A percentile compares a stretch with the other conserved stretches of the same genome.
phyloP scores from a whole-genome alignment of 2,329 filamentous ascomycete genomes.

The Fragosphaeria purpurea region DNA sequence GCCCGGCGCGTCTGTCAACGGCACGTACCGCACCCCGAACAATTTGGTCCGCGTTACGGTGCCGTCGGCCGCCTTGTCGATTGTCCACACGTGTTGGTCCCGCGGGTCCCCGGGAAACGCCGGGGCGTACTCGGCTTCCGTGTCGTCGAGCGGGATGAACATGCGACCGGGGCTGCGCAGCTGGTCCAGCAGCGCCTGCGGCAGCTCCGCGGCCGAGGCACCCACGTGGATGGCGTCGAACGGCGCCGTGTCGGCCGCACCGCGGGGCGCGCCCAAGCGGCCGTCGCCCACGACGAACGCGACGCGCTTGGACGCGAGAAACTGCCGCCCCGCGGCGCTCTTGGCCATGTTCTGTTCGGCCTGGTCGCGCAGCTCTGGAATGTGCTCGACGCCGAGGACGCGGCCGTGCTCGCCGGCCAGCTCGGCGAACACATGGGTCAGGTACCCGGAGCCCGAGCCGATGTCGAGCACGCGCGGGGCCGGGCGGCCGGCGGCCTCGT shows the following conservation, averaged over 20 bases:
- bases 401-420: constrained; percentile 46
- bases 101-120: neutral
- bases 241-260: constrained; percentile 36
- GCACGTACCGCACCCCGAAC: constrained; percentile 65
- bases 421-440: constrained; percentile 81
- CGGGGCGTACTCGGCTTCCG: neutral
- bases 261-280: constrained; percentile 45
- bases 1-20: constrained; percentile 13
- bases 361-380: constrained; percentile 50
- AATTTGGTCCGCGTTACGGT: constrained; percentile 48
- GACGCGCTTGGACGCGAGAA: constrained; percentile 57
- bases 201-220: constrained; percentile 67
- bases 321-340: constrained; percentile 42
- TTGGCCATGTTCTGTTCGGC: constrained; percentile 57
- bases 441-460: constrained; percentile 68
- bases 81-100: constrained; percentile 59
- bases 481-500: constrained; percentile 15
- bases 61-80: constrained; percentile 62
- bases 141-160: constrained; percentile 65
- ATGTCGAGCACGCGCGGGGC: constrained; percentile 57
- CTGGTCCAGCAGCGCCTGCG: constrained; percentile 64
- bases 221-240: constrained; percentile 97
- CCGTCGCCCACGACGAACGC: constrained; percentile 69
- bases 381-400: constrained; percentile 69
- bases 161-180: constrained; percentile 68